Percentiles rank a stretch among this genome's conserved stretches.
These are phyloP conservation scores for Pulveroboletus sp. DNA, from an alignment of 768 basidiomycete genomes.

Conservation along the genomic window DNA sequence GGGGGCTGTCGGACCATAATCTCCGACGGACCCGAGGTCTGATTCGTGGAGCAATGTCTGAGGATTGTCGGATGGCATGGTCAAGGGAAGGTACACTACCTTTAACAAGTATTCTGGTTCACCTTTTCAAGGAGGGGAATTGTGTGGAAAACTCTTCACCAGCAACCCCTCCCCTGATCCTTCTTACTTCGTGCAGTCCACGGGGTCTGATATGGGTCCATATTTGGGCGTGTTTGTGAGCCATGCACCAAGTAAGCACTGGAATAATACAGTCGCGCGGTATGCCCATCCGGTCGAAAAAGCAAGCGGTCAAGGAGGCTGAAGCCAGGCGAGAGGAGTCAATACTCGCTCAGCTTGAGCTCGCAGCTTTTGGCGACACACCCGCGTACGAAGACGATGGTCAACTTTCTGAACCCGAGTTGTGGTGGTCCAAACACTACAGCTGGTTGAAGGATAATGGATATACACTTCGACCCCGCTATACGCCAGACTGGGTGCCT, in stretches of 20 bases:
- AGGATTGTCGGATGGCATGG: conserved; percentile 6
- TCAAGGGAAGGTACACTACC: background rate
- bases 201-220: conserved; percentile 4
- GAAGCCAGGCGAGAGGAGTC: background rate
- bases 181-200: background rate
- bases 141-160: background rate
- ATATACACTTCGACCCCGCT: too few species aligned
- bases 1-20: too few species aligned
- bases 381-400: background rate
- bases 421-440: conserved; percentile 9
- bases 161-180: background rate
- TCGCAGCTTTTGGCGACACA: background rate
- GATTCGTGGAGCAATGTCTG: too few species aligned
- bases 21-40: too few species aligned
- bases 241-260: too few species aligned
- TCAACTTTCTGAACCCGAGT: conserved; percentile 4
- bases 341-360: background rate
- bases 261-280: too few species aligned
- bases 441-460: too few species aligned
- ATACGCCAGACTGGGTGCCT: too few species aligned
- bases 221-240: background rate
- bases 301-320: background rate
- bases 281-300: background rate
- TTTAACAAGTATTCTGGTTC: too few species aligned
- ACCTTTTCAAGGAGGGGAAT: background rate